Percentiles rank a stretch among this genome's conserved stretches.
Evolutionary conservation across 768 basidiomycete genomes (phyloP).

Genomic region (Lentinus tigrinus): DNA sequence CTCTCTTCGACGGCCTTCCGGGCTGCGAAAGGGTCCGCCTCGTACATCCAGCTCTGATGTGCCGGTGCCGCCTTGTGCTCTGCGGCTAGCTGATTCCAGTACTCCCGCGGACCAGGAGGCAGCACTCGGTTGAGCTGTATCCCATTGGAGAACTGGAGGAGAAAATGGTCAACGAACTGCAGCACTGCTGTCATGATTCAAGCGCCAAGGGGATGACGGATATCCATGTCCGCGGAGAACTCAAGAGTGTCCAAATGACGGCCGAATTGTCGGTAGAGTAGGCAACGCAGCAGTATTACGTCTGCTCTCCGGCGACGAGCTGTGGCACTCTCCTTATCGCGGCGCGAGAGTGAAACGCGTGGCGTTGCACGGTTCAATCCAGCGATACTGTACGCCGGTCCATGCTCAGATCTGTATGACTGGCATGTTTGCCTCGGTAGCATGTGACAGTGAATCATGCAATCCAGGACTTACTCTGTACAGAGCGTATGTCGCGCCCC

Average conservation of each 20-base stretch:
- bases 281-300: conserved; percentile 23
- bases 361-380: too few species aligned
- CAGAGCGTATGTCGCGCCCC: conserved; percentile 85
- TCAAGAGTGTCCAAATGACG: too few species aligned
- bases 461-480: conserved; percentile 88
- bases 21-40: conserved; percentile 83
- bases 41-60: conserved; percentile 84
- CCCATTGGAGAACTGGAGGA: conserved; percentile 67
- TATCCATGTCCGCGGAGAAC: too few species aligned
- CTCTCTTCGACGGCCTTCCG: conserved; percentile 63
- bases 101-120: conserved; percentile 82
- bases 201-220: not conserved
- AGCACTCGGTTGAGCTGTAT: conserved; percentile 73
- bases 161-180: not conserved
- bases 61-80: conserved; percentile 69
- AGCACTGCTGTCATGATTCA: conserved; percentile 13
- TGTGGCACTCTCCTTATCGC: too few species aligned
- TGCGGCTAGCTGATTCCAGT: conserved; percentile 74
- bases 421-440: too few species aligned
- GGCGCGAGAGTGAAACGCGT: too few species aligned
- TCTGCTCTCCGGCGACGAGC: too few species aligned
- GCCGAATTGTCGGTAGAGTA: too few species aligned
- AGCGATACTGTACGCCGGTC: too few species aligned
- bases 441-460: too few species aligned
- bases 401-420: too few species aligned